A percentile compares a stretch with the other conserved stretches of the same genome.
Conservation (phyloP, 2,329 filamentous ascomycete genomes). For the Teratosphaeria viscida region DNA sequence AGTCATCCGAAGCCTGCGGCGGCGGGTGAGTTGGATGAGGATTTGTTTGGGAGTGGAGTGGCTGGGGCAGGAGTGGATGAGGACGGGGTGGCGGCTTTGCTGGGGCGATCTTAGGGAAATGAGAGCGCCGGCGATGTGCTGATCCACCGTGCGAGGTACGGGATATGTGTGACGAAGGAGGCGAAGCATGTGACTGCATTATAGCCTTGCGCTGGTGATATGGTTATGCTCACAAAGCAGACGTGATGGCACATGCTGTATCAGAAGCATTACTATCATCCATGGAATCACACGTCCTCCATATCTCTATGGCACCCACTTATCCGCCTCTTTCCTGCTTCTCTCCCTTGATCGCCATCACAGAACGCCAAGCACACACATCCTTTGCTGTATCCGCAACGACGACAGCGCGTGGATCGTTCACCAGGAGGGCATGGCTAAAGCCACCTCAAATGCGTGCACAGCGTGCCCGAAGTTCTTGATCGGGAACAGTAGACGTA, state of each 20-base stretch:
- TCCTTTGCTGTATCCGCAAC: no score
- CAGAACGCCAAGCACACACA: no score
- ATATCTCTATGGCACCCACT: not conserved
- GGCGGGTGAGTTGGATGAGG: constrained; percentile 17
- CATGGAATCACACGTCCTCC: not conserved
- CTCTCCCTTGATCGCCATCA: no score
- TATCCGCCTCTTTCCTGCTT: no score
- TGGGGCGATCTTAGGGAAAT: constrained; percentile 4
- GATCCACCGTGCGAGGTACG: not conserved
- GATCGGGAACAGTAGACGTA: no score
- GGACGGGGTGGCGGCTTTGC: constrained; percentile 23
- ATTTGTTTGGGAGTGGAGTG: constrained; percentile 18
- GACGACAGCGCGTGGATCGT: no score
- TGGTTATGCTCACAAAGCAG: not conserved
- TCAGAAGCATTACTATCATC: not conserved
- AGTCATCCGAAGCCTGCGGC: constrained; percentile 16
- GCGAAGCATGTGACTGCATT: not conserved
- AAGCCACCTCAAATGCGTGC: no score
- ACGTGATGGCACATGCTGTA: not conserved
- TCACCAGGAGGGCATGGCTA: no score
- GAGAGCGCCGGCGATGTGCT: not conserved
- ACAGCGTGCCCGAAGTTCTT: no score
- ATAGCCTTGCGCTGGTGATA: not conserved
- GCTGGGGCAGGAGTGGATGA: constrained; percentile 21
- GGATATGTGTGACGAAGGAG: not conserved